Evolutionary conservation across 805 yeast genomes (phyloP).

Genomic region (Saturnispora saitoi): DNA sequence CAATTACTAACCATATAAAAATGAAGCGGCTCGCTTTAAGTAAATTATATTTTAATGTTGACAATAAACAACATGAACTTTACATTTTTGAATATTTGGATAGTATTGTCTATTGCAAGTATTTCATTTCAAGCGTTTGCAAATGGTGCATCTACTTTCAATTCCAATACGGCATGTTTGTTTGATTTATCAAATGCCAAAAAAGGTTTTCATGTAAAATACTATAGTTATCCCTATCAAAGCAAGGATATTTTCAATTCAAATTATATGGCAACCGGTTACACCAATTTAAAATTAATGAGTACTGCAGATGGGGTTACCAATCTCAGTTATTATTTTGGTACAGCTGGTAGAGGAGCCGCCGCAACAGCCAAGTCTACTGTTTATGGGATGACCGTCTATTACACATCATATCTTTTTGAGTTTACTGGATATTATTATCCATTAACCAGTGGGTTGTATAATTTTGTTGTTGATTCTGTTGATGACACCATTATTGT

Average conservation of each 20-base stretch:
- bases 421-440: conserved; percentile 11
- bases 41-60: too few relatives aligned
- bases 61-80: too few relatives aligned
- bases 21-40: too few relatives aligned
- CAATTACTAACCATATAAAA: too few relatives aligned
- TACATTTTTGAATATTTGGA: too few relatives aligned
- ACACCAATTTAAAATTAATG: background rate
- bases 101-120: background rate
- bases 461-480: conserved; percentile 16
- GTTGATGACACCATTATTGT: conserved; percentile 29
- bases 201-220: background rate
- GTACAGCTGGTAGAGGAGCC: background rate
- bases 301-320: background rate
- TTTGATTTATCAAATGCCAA: background rate
- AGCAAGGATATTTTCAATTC: background rate
- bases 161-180: background rate
- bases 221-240: background rate
- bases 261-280: background rate
- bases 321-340: background rate
- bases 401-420: background rate
- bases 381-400: conserved; percentile 2
- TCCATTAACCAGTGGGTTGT: conserved; percentile 23
- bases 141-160: background rate
- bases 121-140: background rate
- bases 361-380: background rate